A percentile compares a stretch with the other conserved stretches of the same genome.
Evolutionary conservation across 176 grass and related monocot genomes (phyloP).

Genomic region (Avena eriantha): DNA sequence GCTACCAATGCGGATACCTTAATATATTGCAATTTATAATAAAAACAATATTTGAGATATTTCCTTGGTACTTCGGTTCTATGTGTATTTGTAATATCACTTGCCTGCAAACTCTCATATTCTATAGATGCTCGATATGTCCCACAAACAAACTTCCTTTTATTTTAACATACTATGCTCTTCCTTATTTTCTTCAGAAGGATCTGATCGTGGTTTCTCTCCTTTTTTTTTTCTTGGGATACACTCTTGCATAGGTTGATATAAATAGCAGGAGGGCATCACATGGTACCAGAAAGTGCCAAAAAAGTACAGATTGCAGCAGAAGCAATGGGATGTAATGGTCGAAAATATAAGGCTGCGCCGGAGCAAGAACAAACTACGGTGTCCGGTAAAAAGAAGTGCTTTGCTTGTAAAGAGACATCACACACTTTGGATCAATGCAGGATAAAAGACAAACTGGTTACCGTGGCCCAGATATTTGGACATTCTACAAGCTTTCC

Average conservation of each 20-base stretch:
- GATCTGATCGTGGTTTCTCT: neutral
- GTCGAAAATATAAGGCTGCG: neutral
- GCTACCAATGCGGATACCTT: neutral
- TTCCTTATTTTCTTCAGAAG: constrained; percentile 21
- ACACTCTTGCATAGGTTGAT: constrained; percentile 24
- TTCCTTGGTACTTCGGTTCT: neutral
- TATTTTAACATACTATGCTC: neutral
- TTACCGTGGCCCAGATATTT: constrained; percentile 18
- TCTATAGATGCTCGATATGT: constrained; percentile 16
- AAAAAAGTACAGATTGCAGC: constrained; percentile 12
- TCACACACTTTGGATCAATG: constrained; percentile 47
- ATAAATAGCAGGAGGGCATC: constrained; percentile 26
- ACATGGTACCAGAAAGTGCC: neutral
- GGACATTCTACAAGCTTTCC: constrained; percentile 50
- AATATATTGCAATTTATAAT: neutral
- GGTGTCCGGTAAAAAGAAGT: constrained; percentile 17
- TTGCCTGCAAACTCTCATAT: neutral
- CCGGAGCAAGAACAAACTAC: neutral
- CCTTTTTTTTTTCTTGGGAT: neutral
- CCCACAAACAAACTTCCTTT: neutral
- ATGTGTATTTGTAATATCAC: neutral
- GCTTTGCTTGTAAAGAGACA: constrained; percentile 45
- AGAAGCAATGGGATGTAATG: constrained; percentile 1
- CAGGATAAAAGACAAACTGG: constrained; percentile 34
- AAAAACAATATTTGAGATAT: neutral